A percentile compares a stretch with the other conserved stretches of the same genome.
Conservation (phyloP, 2,329 filamentous ascomycete species). For the Didymella sp. region DNA sequence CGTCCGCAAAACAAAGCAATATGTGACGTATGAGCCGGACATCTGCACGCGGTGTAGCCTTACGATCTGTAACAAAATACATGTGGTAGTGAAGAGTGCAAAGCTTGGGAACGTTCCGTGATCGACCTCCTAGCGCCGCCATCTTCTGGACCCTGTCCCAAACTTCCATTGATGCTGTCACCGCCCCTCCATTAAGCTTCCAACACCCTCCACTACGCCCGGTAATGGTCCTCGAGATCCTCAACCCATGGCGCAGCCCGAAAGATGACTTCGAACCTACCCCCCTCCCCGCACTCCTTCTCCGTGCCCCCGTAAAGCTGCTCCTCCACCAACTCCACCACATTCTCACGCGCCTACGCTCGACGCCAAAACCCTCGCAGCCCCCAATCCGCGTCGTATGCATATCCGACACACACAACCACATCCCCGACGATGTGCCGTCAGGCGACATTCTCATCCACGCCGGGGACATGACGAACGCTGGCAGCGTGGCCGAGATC, state of each 20-base stretch:
- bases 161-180: not conserved
- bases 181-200: constrained; percentile 10
- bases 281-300: constrained; percentile 65
- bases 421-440: constrained; percentile 66
- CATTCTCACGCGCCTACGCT: constrained; percentile 71
- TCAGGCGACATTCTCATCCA: constrained; percentile 86
- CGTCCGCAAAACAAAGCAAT: not conserved
- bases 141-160: not conserved
- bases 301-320: constrained; percentile 71
- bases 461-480: constrained; percentile 82
- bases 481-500: constrained; percentile 74
- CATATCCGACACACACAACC: constrained; percentile 86
- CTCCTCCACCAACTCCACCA: constrained; percentile 69
- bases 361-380: constrained; percentile 65
- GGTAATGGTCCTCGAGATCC: constrained; percentile 41
- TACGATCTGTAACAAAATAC: not conserved
- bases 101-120: not conserved
- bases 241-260: constrained; percentile 37
- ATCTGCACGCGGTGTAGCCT: not conserved
- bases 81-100: not conserved
- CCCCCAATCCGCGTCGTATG: constrained; percentile 78
- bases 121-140: not conserved
- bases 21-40: not conserved
- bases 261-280: constrained; percentile 53
- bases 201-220: constrained; percentile 1